phyloP scores from a whole-genome alignment of 2,329 filamentous ascomycete species.

The Aspergillus cejpii region DNA sequence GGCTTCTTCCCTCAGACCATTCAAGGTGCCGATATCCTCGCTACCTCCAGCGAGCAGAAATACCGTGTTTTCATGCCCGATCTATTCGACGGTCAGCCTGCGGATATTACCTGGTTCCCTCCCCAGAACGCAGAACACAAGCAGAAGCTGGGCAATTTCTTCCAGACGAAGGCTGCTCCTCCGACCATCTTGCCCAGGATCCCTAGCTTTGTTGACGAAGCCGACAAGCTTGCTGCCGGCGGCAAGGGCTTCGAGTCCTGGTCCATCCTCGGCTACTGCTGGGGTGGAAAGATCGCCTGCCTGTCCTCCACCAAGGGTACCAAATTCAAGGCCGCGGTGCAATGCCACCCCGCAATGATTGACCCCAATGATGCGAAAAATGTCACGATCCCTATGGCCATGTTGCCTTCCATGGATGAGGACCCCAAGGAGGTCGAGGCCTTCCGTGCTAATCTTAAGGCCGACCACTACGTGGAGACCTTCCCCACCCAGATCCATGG shows the following conservation, averaged over 20 bases:
- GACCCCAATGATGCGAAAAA: constrained; percentile 52
- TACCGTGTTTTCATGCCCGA: constrained; percentile 89
- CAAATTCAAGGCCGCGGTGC: constrained; percentile 51
- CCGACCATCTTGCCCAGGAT: constrained; percentile 52
- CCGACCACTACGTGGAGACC: constrained; percentile 40
- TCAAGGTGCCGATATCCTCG: constrained; percentile 58
- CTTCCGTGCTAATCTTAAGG: constrained; percentile 36
- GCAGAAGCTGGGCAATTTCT: constrained; percentile 55
- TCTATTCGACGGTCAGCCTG: constrained; percentile 74
- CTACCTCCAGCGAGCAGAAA: constrained; percentile 53
- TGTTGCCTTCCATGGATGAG: constrained; percentile 55
- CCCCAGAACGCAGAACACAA: constrained; percentile 55
- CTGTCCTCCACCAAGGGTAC: constrained; percentile 48
- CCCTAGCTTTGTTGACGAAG: constrained; percentile 49
- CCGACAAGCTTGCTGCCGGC: constrained; percentile 42
- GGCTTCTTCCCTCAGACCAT: constrained; percentile 58
- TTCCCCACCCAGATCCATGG: constrained; percentile 42
- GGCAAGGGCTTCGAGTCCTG: constrained; percentile 45
- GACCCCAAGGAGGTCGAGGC: constrained; percentile 42
- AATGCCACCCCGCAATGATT: constrained; percentile 56
- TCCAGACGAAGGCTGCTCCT: constrained; percentile 51
- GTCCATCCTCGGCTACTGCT: constrained; percentile 58
- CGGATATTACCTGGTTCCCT: constrained; percentile 55
- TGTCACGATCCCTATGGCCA: constrained; percentile 51
- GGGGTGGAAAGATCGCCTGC: constrained; percentile 53